These are phyloP conservation scores for Neotropicomus parvogracilis DNA, from an alignment of 1,284 basidiomycete species.

Conservation along the genomic window DNA sequence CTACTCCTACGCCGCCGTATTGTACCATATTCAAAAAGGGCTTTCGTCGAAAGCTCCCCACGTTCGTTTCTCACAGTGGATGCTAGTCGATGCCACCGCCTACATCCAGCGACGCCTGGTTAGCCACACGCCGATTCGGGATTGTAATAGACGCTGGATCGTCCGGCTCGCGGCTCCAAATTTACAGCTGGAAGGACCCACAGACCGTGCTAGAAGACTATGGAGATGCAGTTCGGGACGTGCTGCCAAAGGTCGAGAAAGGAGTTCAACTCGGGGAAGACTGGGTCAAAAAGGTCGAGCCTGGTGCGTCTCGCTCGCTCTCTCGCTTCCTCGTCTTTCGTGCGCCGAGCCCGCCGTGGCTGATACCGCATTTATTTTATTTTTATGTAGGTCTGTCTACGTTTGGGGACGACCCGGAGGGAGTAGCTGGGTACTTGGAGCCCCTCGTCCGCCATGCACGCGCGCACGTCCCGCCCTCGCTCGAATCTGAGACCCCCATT, in stretches of 20 bases:
- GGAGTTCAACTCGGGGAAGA: constrained; percentile 77
- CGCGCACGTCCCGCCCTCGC: constrained; percentile 79
- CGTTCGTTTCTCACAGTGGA: constrained; percentile 28
- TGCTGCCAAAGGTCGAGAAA: constrained; percentile 86
- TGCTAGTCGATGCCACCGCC: constrained; percentile 65
- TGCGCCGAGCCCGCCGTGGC: too few relatives aligned
- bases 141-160: constrained; percentile 98
- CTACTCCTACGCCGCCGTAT: background rate
- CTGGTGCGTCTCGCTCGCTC: constrained; percentile 57
- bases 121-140: constrained; percentile 81
- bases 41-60: constrained; percentile 23
- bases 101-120: constrained; percentile 65
- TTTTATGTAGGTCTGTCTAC: constrained; percentile 76
- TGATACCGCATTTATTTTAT: background rate
- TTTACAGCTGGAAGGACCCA: constrained; percentile 95
- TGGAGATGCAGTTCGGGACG: constrained; percentile 43
- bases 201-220: constrained; percentile 47
- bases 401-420: constrained; percentile 67
- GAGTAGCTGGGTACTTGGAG: constrained; percentile 72
- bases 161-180: constrained; percentile 92
- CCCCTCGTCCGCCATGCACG: constrained; percentile 85
- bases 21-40: constrained; percentile 16
- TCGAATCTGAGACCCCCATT: constrained; percentile 81
- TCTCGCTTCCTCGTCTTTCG: too few relatives aligned
- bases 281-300: constrained; percentile 92